Evolutionary conservation across 2,329 filamentous ascomycete genomes (phyloP).

Genomic region (Tolypocladium sp.): DNA sequence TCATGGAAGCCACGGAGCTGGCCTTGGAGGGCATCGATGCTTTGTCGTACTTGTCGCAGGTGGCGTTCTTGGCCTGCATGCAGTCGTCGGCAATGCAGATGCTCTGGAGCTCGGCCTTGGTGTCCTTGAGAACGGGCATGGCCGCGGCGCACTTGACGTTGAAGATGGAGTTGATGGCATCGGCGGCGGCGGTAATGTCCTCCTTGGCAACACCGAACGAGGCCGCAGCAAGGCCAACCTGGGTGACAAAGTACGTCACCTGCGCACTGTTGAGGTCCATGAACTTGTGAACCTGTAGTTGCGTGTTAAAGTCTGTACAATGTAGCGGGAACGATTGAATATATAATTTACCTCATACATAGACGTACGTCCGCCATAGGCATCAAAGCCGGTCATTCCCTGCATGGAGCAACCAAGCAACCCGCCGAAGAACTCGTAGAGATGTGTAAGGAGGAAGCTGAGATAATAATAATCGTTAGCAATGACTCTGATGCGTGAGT

Average conservation of each 20-base stretch:
- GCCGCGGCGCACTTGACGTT: slow-evolving; percentile 39
- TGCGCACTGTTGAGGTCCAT: slow-evolving; percentile 45
- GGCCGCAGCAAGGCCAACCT: slow-evolving; percentile 45
- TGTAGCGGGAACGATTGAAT: slow-evolving; percentile 6
- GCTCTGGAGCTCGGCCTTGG: slow-evolving; percentile 39
- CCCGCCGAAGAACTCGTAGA: slow-evolving; percentile 52
- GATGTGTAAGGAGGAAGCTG: slow-evolving; percentile 48
- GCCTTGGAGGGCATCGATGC: slow-evolving; percentile 13
- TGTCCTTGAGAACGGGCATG: slow-evolving; percentile 32
- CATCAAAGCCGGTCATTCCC: slow-evolving; percentile 37
- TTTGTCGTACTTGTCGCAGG: slow-evolving; percentile 34
- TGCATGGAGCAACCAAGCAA: slow-evolving; percentile 46
- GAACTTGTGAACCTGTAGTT: slow-evolving; percentile 40
- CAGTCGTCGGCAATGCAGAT: slow-evolving; percentile 45
- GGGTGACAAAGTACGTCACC: slow-evolving; percentile 49
- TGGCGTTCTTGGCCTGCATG: slow-evolving; percentile 32
- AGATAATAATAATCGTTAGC: neutral
- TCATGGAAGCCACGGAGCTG: slow-evolving; percentile 8
- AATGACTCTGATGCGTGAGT: no score
- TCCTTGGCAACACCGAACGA: slow-evolving; percentile 49
- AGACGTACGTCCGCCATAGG: slow-evolving; percentile 34
- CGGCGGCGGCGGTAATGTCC: slow-evolving; percentile 40
- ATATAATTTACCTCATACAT: slow-evolving; percentile 26
- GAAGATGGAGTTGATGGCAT: slow-evolving; percentile 40
- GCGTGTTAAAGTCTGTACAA: neutral